Evolutionary conservation across 2,329 filamentous ascomycete genomes (phyloP).

Genomic region (Epichloe sibirici): DNA sequence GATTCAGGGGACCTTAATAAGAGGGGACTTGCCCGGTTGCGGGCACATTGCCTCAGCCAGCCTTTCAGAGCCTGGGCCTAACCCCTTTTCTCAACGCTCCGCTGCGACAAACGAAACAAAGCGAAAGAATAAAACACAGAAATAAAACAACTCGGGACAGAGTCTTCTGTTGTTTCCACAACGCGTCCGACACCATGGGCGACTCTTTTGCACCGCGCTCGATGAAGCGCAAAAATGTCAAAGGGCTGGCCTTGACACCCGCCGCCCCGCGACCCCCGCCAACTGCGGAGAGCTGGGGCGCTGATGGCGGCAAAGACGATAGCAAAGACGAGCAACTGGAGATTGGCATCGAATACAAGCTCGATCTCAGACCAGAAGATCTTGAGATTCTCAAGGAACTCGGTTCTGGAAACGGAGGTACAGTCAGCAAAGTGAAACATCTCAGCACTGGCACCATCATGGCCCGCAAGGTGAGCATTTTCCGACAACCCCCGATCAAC

Average conservation of each 20-base stretch:
- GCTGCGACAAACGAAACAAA: neutral
- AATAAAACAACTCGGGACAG: neutral
- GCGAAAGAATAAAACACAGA: no score
- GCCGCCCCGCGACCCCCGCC: slow-evolving; percentile 59
- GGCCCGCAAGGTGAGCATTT: slow-evolving; percentile 72
- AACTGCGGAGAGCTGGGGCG: slow-evolving; percentile 56
- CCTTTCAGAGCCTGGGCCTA: neutral
- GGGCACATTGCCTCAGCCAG: neutral
- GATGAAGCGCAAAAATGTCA: slow-evolving; percentile 98
- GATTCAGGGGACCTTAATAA: neutral
- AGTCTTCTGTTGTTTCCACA: neutral
- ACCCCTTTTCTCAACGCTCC: neutral
- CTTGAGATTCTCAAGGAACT: slow-evolving; percentile 88
- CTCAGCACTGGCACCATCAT: slow-evolving; percentile 89
- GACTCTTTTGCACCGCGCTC: slow-evolving; percentile 58
- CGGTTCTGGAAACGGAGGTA: slow-evolving; percentile 91
- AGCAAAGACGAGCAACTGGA: slow-evolving; percentile 58
- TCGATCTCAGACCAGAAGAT: slow-evolving; percentile 85
- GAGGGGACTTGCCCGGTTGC: neutral
- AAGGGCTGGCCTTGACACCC: slow-evolving; percentile 79
- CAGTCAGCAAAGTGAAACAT: slow-evolving; percentile 96
- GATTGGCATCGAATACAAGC: slow-evolving; percentile 93
- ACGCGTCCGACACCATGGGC: slow-evolving; percentile 34
- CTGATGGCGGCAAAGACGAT: slow-evolving; percentile 47
- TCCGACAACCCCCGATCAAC: neutral